Base-by-base conservation (phyloP, 2,329 filamentous ascomycete species). In the Fusarium torulosum region DNA sequence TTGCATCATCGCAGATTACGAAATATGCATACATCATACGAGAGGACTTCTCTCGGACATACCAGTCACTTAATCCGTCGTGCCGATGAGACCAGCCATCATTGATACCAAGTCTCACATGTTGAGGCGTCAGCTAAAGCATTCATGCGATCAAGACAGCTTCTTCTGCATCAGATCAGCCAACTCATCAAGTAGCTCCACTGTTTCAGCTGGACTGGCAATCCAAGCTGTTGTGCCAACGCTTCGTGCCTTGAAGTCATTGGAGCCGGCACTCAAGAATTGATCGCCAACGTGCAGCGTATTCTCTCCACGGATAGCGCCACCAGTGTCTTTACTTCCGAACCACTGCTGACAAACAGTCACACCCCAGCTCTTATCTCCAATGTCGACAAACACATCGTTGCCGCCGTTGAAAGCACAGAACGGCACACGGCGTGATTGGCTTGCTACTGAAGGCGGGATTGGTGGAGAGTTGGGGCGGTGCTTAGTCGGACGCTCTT, bases 351-450 rank as follows among this genome's bases (percentile, higher is more conserved):
- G 96, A 77, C 94, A 97, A 6, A 94, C 93, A 33, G 92, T 86
- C 4, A 99, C 96, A 67, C 96, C 96, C 91, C 94, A 97, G 53
- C 91, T 94, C 81, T 99, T 99, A 81, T 99, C 96, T 56, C 96
- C 96, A 75, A 99, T 97, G 77, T 99, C 96, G 53, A 99, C 94
- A 79, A 99, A 99, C 41, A 98, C 94, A 77, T 99, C 96, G 65
- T 96, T 95, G 13, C 96, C 96, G 53, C 95, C 96, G 78, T 99
- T 99, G 83, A 99, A 99, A 21, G 96, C 96, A 76, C 96, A 99
- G 76, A 98, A 99, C 1, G 96, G 96, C 31, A 99, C 82, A 23
- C 76, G 70, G 8, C 74, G 72, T 25, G 72, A 72, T 69, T 71
- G 69, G 11, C 44, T 47, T 17, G 41, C 67, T 13, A 53, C 67